A percentile compares a stretch with the other conserved stretches of the same genome.
Evolutionary conservation across 1,284 basidiomycete genomes (phyloP).

Genomic region (Ustilago xerochloae): DNA sequence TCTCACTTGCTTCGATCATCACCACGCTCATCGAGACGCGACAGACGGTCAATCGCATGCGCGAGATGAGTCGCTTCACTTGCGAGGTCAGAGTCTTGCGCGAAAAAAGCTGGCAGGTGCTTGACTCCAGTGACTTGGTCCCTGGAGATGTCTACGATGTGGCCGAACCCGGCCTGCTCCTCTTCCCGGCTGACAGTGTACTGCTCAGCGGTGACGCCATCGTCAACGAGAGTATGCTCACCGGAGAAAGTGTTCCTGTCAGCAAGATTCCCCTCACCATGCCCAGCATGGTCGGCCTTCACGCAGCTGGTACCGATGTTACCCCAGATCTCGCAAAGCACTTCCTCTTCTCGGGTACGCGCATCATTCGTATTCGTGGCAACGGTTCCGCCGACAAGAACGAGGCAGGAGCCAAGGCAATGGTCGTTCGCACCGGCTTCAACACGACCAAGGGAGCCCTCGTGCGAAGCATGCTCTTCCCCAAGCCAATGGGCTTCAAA

Average conservation of each 20-base stretch:
- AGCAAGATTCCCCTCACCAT: conserved; percentile 78
- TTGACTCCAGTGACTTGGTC: conserved; percentile 83
- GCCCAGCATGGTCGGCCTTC: conserved; percentile 48
- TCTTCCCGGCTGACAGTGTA: conserved; percentile 91
- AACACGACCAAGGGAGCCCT: conserved; percentile 97
- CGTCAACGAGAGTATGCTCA: conserved; percentile 98
- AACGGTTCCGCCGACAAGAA: conserved; percentile 67
- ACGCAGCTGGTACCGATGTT: conserved; percentile 70
- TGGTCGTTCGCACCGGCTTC: conserved; percentile 94
- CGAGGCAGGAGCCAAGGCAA: conserved; percentile 75
- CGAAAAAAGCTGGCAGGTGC: conserved; percentile 72
- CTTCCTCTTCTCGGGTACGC: conserved; percentile 92
- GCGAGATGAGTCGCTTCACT: conserved; percentile 92
- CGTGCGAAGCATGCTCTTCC: conserved; percentile 97
- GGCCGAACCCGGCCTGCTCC: conserved; percentile 78
- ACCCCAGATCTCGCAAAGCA: conserved; percentile 81
- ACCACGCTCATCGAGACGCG: conserved; percentile 93
- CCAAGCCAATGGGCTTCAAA: conserved; percentile 91
- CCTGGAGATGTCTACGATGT: conserved; percentile 94
- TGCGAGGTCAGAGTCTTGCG: conserved; percentile 82
- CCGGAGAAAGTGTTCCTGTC: conserved; percentile 93
- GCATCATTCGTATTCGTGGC: conserved; percentile 85
- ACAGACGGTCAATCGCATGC: conserved; percentile 87
- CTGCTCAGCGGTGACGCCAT: conserved; percentile 95
- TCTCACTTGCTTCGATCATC: conserved; percentile 85